A percentile compares a stretch with the other conserved stretches of the same genome.
phyloP scores from a whole-genome alignment of 1,284 basidiomycete genomes.

The Sanghuangporus weigelae region DNA sequence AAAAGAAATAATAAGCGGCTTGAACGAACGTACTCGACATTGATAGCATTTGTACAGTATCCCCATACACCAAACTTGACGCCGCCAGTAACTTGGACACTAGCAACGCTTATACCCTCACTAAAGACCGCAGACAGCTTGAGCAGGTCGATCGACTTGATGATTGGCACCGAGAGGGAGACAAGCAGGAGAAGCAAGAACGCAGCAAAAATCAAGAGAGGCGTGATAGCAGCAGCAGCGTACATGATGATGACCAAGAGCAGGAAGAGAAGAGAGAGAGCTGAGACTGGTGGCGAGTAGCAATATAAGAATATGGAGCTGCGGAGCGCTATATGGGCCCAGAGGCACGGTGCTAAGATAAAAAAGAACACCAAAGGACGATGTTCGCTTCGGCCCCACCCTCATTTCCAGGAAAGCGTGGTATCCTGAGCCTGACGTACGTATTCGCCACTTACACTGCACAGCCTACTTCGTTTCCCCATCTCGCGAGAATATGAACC shows the following conservation, averaged over 20 bases:
- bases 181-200: constrained; percentile 53
- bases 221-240: constrained; percentile 29
- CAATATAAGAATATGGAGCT: not conserved
- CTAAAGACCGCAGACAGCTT: constrained; percentile 35
- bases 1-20: not conserved
- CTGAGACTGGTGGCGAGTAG: not conserved
- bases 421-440: not conserved
- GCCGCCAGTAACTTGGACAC: constrained; percentile 32
- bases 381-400: not conserved
- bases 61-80: constrained; percentile 56
- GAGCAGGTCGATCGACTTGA: constrained; percentile 49
- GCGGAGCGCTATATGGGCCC: constrained; percentile 1
- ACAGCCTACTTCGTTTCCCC: too few species aligned
- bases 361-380: not conserved
- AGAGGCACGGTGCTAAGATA: not conserved
- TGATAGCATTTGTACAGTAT: constrained; percentile 46
- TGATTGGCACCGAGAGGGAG: constrained; percentile 54
- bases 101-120: constrained; percentile 27
- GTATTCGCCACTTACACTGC: not conserved
- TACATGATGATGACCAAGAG: constrained; percentile 27
- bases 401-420: constrained; percentile 1
- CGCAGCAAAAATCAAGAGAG: constrained; percentile 42
- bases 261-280: not conserved
- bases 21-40: constrained; percentile 37
- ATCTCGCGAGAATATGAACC: too few species aligned